These are phyloP conservation scores for sunflower (Helianthus annuus) DNA, from an alignment of 129 eudicot genomes.

Conservation along the genomic window HanXRQr2.0-SUNRISE NC_035436.2:87163871-87164370, in stretches of 20 bases:
- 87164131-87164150: neutral
- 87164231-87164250: neutral
- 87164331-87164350: conserved; percentile 51
- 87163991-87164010: neutral
- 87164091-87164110: neutral
- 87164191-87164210: conserved; percentile 49
- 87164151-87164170: conserved; percentile 61
- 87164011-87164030: neutral
- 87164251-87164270: conserved; percentile 21
- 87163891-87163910: too few species aligned
- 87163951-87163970: neutral
- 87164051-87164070: neutral
- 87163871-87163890: too few species aligned
- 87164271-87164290: conserved; percentile 14
- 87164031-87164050: neutral
- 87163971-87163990: neutral
- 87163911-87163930: too few species aligned
- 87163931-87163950: neutral
- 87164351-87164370: conserved; percentile 30
- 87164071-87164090: neutral
- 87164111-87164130: neutral
- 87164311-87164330: conserved; percentile 34
- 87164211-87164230: conserved; percentile 36
- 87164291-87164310: conserved; percentile 46
- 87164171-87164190: conserved; percentile 57